Evolutionary conservation across 257 asterid genomes (phyloP).

Genomic region (Henckelia pumila): DNA sequence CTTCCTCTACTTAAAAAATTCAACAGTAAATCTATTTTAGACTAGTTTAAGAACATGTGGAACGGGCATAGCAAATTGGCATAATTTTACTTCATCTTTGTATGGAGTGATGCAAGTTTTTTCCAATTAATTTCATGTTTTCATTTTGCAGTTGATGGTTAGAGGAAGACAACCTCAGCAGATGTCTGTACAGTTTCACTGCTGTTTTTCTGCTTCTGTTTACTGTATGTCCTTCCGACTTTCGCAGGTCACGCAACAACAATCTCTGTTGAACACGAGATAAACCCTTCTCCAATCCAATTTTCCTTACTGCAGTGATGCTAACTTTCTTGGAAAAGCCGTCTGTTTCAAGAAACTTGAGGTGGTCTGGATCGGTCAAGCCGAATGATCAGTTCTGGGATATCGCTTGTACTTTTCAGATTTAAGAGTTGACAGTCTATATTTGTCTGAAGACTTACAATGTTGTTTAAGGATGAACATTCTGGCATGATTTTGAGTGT

Average conservation of each 20-base stretch:
- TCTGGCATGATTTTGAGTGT: not conserved
- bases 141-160: constrained; percentile 35
- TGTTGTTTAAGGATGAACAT: not conserved
- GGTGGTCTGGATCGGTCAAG: not conserved
- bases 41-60: not conserved
- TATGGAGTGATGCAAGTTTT: not conserved
- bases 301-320: not conserved
- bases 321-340: not conserved
- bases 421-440: not conserved
- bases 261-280: not conserved
- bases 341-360: too few species aligned
- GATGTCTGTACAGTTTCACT: constrained; percentile 3
- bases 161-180: constrained; percentile 11
- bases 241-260: not conserved
- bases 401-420: not conserved
- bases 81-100: not conserved
- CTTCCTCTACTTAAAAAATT: not conserved
- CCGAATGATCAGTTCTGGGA: not conserved
- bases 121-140: not conserved
- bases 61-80: too few species aligned
- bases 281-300: not conserved
- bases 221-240: not conserved
- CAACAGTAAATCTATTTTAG: not conserved
- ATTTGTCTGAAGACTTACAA: not conserved
- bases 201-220: not conserved